Evolutionary conservation across 1,139 yeast genomes (phyloP).

Genomic region (Kluyveromyces marxianus): DNA sequence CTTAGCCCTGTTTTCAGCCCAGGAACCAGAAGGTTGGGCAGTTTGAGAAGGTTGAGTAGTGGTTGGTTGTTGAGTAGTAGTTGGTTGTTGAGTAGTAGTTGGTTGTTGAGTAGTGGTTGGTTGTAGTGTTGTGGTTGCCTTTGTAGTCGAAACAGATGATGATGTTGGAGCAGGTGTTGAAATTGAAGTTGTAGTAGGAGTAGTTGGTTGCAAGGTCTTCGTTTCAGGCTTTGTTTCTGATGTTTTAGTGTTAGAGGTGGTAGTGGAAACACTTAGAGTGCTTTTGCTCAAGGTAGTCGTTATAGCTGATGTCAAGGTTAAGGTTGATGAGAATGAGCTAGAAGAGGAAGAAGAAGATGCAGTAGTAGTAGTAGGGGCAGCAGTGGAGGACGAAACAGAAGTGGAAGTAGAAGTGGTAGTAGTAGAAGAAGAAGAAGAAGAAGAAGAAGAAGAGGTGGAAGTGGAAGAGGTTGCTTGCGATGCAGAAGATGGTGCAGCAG

Average conservation of each 20-base stretch:
- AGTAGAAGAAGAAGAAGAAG: background rate
- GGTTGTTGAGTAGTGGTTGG: slow-evolving; percentile 3
- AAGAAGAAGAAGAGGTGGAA: slow-evolving; percentile 1
- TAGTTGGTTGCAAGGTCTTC: background rate
- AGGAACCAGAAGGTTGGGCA: slow-evolving; percentile 12
- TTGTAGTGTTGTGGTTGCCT: slow-evolving; percentile 4
- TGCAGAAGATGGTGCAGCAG: background rate
- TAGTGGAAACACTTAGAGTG: background rate
- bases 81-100: slow-evolving; percentile 10
- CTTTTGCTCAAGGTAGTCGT: background rate
- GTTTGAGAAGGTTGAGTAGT: slow-evolving; percentile 13
- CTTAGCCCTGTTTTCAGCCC: slow-evolving; percentile 36
- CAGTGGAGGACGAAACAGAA: slow-evolving; percentile 2
- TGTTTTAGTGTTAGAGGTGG: slow-evolving; percentile 1
- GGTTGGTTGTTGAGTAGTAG: slow-evolving; percentile 12
- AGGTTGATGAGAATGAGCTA: slow-evolving; percentile 7
- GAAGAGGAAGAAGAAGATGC: slow-evolving; percentile 3
- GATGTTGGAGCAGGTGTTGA: background rate
- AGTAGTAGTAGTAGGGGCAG: slow-evolving; percentile 1
- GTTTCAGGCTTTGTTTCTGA: slow-evolving; percentile 6
- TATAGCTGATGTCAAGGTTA: slow-evolving; percentile 6
- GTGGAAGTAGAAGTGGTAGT: background rate
- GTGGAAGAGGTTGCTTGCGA: slow-evolving; percentile 5
- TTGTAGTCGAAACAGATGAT: background rate
- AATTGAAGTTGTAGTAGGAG: slow-evolving; percentile 3